Evolutionary conservation across 208 protist species (phyloP), one percentile per base, ranked within the genome.

Genomic region (Wallacemonas collosoma): DNA sequence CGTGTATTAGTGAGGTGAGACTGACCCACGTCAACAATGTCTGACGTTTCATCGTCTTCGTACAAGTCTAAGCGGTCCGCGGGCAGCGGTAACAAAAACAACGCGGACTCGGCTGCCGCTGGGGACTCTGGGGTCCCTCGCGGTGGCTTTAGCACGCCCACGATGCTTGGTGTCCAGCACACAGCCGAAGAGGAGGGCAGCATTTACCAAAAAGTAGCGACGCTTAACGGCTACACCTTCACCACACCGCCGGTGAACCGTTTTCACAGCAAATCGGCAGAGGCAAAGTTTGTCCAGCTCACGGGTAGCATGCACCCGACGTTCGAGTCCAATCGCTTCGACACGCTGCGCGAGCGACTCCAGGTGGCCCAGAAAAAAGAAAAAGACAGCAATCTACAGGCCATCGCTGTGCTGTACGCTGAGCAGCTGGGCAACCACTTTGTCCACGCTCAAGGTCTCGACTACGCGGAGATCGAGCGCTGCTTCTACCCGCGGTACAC

Each of bases 401-500:
- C 85, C n/a, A 93, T 94, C 61, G 86, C 84, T n/a, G 77, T 94
- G 76, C 75, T 96, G 26, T 93, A 96, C 75, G 85, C 85, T 6
- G 85, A 96, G 81, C 82, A 87, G 60, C 80, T 94, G 17, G 88
- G 85, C 41, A 88, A 88, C 62, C 69, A 85, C 64, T 94, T 96
- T 60, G 47, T 93, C 26, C 83, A 86, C 44, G 80, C 80, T 6
- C 78, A 79, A 7, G 56, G 76, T 53, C 14, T 92, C 6, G 79
- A 93, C 75, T 93, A 91, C 70, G 81, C 86, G 4, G 87, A 93
- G 70, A 48, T 96, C 1, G 89, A 96, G 76, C 76, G 86, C 14
- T 92, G 87, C 75, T 96, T 96, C 72, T 94, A 94, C 68, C 91
- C 91, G 1, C 63, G 70, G 58, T 91, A 96, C 80, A 68, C 81